Conservation (phyloP, 805 yeast genomes). For the Scheffersomyces stipitis region DNA sequence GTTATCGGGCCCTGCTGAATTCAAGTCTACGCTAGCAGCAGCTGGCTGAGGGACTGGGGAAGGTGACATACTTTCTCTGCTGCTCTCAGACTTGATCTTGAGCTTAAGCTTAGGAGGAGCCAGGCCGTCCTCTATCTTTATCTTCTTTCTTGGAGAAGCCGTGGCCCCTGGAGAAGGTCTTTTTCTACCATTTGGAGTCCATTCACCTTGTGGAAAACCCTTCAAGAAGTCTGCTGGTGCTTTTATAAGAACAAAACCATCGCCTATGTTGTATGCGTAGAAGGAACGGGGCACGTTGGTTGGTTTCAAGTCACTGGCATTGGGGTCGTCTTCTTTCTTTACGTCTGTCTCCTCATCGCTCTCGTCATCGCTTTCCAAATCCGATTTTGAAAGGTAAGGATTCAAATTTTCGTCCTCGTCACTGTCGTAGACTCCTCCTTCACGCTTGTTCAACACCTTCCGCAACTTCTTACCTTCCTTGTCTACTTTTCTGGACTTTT, state of each 20-base stretch:
- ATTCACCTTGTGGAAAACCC: constrained; percentile 75
- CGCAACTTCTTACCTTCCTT: constrained; percentile 87
- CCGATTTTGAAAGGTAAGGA: constrained; percentile 64
- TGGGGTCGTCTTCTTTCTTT: constrained; percentile 34
- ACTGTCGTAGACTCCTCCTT: constrained; percentile 84
- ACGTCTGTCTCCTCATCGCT: constrained; percentile 42
- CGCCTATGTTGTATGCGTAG: constrained; percentile 29
- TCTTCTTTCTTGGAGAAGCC: constrained; percentile 37
- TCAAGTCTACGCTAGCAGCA: constrained; percentile 22
- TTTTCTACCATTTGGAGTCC: constrained; percentile 68
- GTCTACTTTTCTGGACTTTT: constrained; percentile 66
- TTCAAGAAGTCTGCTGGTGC: constrained; percentile 60
- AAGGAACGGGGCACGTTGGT: constrained; percentile 5
- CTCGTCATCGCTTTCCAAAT: constrained; percentile 64
- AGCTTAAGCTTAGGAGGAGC: constrained; percentile 25
- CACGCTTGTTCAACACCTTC: constrained; percentile 80
- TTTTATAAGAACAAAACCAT: constrained; percentile 55
- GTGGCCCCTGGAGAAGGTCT: constrained; percentile 20
- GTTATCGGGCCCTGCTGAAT: constrained; percentile 37
- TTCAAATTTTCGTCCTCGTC: constrained; percentile 65
- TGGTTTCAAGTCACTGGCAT: constrained; percentile 4
- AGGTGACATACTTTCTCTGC: constrained; percentile 13
- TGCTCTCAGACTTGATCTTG: constrained; percentile 15
- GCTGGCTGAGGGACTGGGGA: constrained; percentile 15
- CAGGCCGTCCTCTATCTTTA: constrained; percentile 33